These are phyloP conservation scores for Rhododendron ferrugineum DNA, from an alignment of 148 eudicot genomes.

Conservation along the genomic window DNA sequence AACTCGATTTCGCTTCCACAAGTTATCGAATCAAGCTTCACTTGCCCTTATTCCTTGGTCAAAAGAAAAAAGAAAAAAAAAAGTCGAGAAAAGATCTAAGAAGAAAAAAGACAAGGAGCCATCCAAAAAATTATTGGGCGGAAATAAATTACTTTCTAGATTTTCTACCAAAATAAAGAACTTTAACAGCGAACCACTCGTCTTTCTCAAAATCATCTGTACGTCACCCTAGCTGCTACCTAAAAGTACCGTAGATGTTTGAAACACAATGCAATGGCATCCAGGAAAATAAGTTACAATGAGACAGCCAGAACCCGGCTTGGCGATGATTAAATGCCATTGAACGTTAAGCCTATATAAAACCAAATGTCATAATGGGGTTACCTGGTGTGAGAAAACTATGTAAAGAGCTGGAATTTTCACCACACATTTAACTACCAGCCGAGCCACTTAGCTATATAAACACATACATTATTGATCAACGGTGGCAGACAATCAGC, in stretches of 20 bases:
- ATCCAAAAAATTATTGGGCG: neutral
- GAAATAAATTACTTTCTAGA: conserved; percentile 54
- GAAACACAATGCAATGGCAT: neutral
- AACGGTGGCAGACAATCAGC: no score
- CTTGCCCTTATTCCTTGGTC: neutral
- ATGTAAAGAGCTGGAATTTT: no score
- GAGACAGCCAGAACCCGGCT: neutral
- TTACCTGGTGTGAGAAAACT: no score
- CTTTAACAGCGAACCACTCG: conserved; percentile 90
- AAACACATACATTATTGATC: no score
- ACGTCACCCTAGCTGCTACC: conserved; percentile 89
- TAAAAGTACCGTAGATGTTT: conserved; percentile 19
- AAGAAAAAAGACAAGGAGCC: neutral
- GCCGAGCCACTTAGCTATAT: no score
- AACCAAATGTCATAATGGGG: no score
- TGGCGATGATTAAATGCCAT: neutral
- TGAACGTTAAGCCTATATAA: no score
- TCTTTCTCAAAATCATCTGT: conserved; percentile 75
- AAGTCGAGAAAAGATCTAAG: neutral
- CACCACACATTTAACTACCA: no score
- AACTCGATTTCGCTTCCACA: neutral
- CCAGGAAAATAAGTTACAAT: neutral
- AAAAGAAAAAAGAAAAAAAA: neutral
- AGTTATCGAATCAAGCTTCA: neutral
- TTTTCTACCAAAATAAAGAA: conserved; percentile 75